Evolutionary conservation across 176 grass and related monocot genomes (phyloP).

Genomic region (Metroxylon sagu): DNA sequence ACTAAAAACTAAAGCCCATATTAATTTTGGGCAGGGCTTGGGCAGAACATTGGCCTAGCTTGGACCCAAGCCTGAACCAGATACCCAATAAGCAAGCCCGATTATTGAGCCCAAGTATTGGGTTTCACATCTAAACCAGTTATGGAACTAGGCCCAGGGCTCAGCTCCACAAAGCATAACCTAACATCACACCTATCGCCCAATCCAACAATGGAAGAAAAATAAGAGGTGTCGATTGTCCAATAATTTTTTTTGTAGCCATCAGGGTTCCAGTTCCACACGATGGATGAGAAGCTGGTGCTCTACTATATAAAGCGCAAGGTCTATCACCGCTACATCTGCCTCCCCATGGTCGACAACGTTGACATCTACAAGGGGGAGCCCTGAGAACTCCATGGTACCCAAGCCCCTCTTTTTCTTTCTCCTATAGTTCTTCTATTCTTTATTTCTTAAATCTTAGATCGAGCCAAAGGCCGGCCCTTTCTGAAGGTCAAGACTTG

Average conservation of each 20-base stretch:
- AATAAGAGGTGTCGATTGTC: slow-evolving; percentile 46
- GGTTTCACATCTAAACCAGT: too few relatives aligned
- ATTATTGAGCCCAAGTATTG: too few relatives aligned
- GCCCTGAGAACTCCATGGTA: slow-evolving; percentile 87
- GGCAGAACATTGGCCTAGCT: too few relatives aligned
- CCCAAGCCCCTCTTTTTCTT: background rate
- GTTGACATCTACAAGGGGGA: slow-evolving; percentile 87
- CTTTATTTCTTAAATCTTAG: background rate
- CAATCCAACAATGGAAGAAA: slow-evolving; percentile 16
- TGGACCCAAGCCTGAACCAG: too few relatives aligned
- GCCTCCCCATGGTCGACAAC: slow-evolving; percentile 52
- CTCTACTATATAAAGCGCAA: slow-evolving; percentile 95
- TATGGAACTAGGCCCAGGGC: background rate
- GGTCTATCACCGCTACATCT: slow-evolving; percentile 38
- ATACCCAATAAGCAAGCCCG: too few relatives aligned
- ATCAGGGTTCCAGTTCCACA: slow-evolving; percentile 93
- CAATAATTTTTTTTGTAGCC: slow-evolving; percentile 32
- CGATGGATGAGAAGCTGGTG: slow-evolving; percentile 88
- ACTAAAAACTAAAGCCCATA: too few relatives aligned
- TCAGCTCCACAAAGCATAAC: slow-evolving; percentile 61
- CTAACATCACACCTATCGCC: slow-evolving; percentile 37
- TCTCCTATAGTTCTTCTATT: background rate
- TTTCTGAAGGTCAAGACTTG: slow-evolving; percentile 65
- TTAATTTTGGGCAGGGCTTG: too few relatives aligned
- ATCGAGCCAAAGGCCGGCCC: slow-evolving; percentile 58